Evolutionary conservation across 306 rosid genomes (phyloP).

Genomic region (Cucumis cinereus): DNA sequence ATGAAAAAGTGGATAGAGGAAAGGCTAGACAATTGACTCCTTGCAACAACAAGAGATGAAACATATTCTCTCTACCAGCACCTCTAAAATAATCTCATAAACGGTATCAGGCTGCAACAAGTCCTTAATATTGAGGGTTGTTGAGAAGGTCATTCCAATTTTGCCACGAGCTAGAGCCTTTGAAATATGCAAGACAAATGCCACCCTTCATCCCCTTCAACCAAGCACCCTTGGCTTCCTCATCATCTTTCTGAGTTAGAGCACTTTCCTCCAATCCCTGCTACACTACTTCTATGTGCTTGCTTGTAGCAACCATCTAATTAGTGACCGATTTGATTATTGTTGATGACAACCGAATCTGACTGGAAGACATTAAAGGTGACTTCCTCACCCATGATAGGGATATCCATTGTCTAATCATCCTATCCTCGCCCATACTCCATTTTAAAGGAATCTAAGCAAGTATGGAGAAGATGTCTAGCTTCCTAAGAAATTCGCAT

Average conservation of each 20-base stretch:
- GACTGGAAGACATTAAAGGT: neutral
- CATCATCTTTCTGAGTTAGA: neutral
- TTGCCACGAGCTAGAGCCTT: neutral
- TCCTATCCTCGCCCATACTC: neutral
- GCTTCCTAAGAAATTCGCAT: neutral
- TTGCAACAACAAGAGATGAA: neutral
- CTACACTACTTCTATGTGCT: neutral
- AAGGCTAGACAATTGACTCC: too few species aligned
- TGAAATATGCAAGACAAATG: neutral
- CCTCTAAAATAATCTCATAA: neutral
- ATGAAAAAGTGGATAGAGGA: too few species aligned
- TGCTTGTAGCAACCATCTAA: neutral
- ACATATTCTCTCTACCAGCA: neutral
- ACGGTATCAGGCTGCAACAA: neutral
- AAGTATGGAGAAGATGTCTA: neutral
- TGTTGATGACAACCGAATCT: neutral
- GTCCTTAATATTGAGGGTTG: neutral
- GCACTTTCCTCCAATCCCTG: neutral
- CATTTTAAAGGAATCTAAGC: neutral
- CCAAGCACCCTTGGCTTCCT: neutral
- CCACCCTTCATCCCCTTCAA: neutral
- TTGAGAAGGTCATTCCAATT: neutral
- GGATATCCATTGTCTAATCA: neutral
- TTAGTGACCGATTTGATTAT: neutral
- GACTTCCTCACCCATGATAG: neutral